Base-by-base conservation (phyloP, 2,329 filamentous ascomycete species). In the Ophiostoma sp. region DNA sequence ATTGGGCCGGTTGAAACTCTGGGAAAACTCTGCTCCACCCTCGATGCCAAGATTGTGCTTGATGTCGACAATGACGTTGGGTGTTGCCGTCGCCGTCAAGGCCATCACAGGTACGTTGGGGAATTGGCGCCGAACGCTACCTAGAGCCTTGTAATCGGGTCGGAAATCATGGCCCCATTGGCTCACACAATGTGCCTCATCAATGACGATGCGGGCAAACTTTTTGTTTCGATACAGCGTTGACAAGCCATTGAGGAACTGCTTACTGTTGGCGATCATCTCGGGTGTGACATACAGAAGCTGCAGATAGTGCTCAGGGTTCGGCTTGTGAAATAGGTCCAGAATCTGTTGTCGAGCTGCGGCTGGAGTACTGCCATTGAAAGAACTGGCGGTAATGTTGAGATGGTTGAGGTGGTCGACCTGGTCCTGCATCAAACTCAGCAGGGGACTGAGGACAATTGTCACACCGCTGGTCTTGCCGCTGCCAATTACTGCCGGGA, bases 91-190 rank as follows among this genome's bases (percentile, higher is more conserved):
- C 7, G 95, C 95, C 35, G 95, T 99, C 75, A 99, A 82, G 3
- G 95, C 95, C 87, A 99, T 97, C 57, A 98, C 85, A 0, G 95
- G 95, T 3, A 98, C 91, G 1, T 87, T 86, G 0, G 89, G 88
- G 75, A 94, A 94, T 68, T 86, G 87, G 57, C 82, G 79, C 67
- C 94, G 87, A 62, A 97, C 82, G 71, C 88, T 85, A 36, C 94
- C 93, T 4, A 99, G 83, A 39, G 87, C 86, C 79, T 97, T 97
- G 82, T 99, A 99, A 77, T 98, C 94, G 0, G 94, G 94, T 65
- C 96, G 88, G 77, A 99, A 99, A 78, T 99, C 95, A 75, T 99
- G 95, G 0, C 95, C 95, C 95, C 95, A 99, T 82, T 99, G 94
- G 79, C 95, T 98, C 35, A 99, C 94, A 79, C 95, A 99, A 78